phyloP scores from a whole-genome alignment of 75 land plant species.

The Selaginella tamariscina region DNA sequence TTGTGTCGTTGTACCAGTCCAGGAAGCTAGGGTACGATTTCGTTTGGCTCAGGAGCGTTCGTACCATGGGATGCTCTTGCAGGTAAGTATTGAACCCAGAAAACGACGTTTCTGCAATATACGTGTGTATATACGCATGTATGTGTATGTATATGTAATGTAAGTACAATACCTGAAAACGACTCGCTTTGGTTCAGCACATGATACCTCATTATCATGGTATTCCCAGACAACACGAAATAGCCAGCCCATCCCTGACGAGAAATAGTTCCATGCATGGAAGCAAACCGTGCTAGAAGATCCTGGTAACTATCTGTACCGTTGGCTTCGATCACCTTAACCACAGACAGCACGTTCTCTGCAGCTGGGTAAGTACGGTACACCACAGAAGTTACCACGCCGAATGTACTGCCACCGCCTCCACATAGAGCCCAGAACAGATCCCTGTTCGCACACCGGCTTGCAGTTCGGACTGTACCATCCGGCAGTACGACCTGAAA shows the following conservation, averaged over 20 bases:
- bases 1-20: background rate
- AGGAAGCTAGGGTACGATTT: background rate
- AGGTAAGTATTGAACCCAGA: too few relatives aligned
- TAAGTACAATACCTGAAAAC: background rate
- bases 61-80: background rate
- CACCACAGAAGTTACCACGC: background rate
- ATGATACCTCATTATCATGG: background rate
- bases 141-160: too few relatives aligned
- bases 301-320: background rate
- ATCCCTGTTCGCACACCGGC: background rate
- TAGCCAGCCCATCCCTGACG: slow-evolving; percentile 6
- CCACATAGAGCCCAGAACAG: slow-evolving; percentile 8
- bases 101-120: too few relatives aligned
- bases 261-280: background rate
- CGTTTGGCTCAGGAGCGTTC: background rate
- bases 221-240: background rate
- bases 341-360: background rate
- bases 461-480: background rate
- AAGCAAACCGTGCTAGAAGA: background rate
- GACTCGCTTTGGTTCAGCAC: background rate
- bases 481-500: background rate
- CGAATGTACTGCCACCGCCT: slow-evolving; percentile 8
- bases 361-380: background rate
- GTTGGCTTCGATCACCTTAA: background rate
- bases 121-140: too few relatives aligned